A percentile compares a stretch with the other conserved stretches of the same genome.
Conservation (phyloP, 2,329 filamentous ascomycete species). For the Scedosporium minutisporum region DNA sequence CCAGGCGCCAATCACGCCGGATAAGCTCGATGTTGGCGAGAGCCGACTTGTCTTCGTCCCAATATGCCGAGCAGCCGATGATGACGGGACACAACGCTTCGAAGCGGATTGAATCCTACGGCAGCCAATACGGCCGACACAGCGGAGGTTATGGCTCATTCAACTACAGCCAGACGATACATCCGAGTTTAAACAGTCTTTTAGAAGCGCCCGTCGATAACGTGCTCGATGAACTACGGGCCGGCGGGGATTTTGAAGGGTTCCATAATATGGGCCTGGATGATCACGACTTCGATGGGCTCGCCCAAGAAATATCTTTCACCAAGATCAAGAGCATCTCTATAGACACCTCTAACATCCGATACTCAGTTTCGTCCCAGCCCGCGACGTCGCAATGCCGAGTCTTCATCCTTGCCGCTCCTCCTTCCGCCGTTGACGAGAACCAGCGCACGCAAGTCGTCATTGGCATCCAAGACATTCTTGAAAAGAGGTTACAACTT, state of each 20-base stretch:
- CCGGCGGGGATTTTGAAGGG: slow-evolving; percentile 53
- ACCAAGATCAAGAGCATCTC: slow-evolving; percentile 61
- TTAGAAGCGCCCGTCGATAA: slow-evolving; percentile 60
- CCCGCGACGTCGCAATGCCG: slow-evolving; percentile 43
- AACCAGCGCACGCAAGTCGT: slow-evolving; percentile 45
- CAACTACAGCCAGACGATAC: slow-evolving; percentile 35
- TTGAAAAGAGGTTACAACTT: slow-evolving; percentile 58
- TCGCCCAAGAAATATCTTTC: slow-evolving; percentile 63
- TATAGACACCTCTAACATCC: slow-evolving; percentile 49
- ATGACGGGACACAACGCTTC: slow-evolving; percentile 31
- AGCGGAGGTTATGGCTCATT: slow-evolving; percentile 35
- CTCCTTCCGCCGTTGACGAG: slow-evolving; percentile 44
- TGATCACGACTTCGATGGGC: slow-evolving; percentile 60
- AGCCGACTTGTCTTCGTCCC: slow-evolving; percentile 75
- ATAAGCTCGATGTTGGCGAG: slow-evolving; percentile 87
- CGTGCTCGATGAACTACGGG: slow-evolving; percentile 57
- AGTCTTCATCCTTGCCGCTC: slow-evolving; percentile 58
- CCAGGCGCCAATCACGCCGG: slow-evolving; percentile 57
- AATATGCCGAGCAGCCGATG: slow-evolving; percentile 61
- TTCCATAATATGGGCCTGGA: slow-evolving; percentile 65
- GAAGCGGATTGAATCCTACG: slow-evolving; percentile 66
- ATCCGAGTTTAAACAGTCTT: slow-evolving; percentile 48
- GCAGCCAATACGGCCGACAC: slow-evolving; percentile 51
- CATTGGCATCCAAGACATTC: slow-evolving; percentile 60
- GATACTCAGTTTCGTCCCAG: slow-evolving; percentile 46